Evolutionary conservation across 176 grass and related monocot species (phyloP).

Genomic region (maize (Zea mays)): Zm-B73-REFERENCE-NAM-5.0 NC_050104.1:8456501-8457000

Average conservation of each 20-base stretch:
- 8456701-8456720: conserved; percentile 17
- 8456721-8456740: conserved; percentile 9
- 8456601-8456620: conserved; percentile 85
- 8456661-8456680: conserved; percentile 74
- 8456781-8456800: conserved; percentile 21
- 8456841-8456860: conserved; percentile 93
- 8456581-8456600: conserved; percentile 86
- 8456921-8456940: conserved; percentile 91
- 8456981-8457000: conserved; percentile 20
- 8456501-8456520: conserved; percentile 86
- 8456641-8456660: conserved; percentile 56
- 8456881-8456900: conserved; percentile 96
- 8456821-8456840: conserved; percentile 95
- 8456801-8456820: conserved; percentile 52
- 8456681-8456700: conserved; percentile 68
- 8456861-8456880: conserved; percentile 79
- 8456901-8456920: conserved; percentile 88
- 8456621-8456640: conserved; percentile 78
- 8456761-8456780: conserved; percentile 18
- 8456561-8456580: conserved; percentile 72
- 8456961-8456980: conserved; percentile 19
- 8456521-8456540: conserved; percentile 62
- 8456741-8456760: conserved; percentile 35
- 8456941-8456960: conserved; percentile 92
- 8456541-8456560: conserved; percentile 74